These are phyloP conservation scores for Pistacia atlantica DNA, from an alignment of 345 rosid species.

Conservation along the genomic window DNA sequence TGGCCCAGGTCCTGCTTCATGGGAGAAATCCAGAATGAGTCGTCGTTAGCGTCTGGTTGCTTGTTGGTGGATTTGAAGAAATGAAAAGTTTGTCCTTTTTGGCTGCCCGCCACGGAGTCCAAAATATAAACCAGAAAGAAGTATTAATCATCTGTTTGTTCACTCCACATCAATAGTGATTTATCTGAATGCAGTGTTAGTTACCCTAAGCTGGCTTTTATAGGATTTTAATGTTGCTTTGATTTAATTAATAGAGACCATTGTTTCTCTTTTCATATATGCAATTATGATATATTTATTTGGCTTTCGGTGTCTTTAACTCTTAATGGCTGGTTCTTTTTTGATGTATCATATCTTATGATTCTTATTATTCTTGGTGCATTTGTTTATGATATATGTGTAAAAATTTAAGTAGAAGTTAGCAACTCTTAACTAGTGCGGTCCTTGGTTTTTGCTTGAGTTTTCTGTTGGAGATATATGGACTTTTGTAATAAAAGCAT, in stretches of 20 bases:
- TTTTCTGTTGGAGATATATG: not conserved
- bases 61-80: conserved; percentile 25
- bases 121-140: conserved; percentile 30
- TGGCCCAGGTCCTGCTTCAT: conserved; percentile 68
- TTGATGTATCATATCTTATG: not conserved
- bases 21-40: conserved; percentile 69
- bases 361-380: not conserved
- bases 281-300: conserved; percentile 8
- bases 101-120: conserved; percentile 18
- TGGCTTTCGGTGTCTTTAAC: conserved; percentile 2
- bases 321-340: conserved; percentile 3
- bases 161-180: conserved; percentile 37
- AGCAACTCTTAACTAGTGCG: not conserved
- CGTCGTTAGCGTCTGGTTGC: conserved; percentile 54
- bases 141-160: conserved; percentile 34
- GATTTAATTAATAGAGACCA: conserved; percentile 23
- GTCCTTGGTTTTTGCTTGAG: conserved; percentile 9
- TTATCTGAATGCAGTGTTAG: conserved; percentile 42
- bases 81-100: conserved; percentile 24
- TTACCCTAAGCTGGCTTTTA: conserved; percentile 32
- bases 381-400: conserved; percentile 1
- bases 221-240: conserved; percentile 29
- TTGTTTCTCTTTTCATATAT: conserved; percentile 17
- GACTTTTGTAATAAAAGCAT: not conserved
- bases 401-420: not conserved